Evolutionary conservation across 2,329 filamentous ascomycete genomes (phyloP).

Genomic region (Hypoxylon sp.): DNA sequence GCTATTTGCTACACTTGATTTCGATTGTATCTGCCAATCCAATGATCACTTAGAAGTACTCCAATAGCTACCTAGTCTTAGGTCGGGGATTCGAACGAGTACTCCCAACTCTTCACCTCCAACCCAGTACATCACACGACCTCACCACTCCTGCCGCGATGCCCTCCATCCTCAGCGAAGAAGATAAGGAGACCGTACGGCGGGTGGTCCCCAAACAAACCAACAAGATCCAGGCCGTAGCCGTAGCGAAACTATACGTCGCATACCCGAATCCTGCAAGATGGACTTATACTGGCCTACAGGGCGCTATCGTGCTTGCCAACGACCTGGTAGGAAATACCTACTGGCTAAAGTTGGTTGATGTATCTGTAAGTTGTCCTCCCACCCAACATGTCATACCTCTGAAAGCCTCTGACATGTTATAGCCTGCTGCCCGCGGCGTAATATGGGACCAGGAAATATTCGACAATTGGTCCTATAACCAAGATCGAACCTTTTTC

Average conservation of each 20-base stretch:
- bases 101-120: slow-evolving; percentile 21
- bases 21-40: slow-evolving; percentile 27
- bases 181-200: slow-evolving; percentile 97
- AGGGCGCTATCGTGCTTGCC: slow-evolving; percentile 89
- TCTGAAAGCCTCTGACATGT: slow-evolving; percentile 28
- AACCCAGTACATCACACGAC: slow-evolving; percentile 37
- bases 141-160: slow-evolving; percentile 54
- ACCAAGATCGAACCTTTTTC: slow-evolving; percentile 97
- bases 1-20: slow-evolving; percentile 3
- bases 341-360: slow-evolving; percentile 97
- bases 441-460: slow-evolving; percentile 99
- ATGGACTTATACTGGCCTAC: slow-evolving; percentile 96
- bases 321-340: slow-evolving; percentile 96
- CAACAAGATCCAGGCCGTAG: slow-evolving; percentile 98
- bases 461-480: slow-evolving; percentile 94
- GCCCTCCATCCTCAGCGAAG: slow-evolving; percentile 82
- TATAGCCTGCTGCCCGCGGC: slow-evolving; percentile 78
- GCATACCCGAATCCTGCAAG: slow-evolving; percentile 84
- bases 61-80: slow-evolving; percentile 24
- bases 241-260: slow-evolving; percentile 92
- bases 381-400: slow-evolving; percentile 16
- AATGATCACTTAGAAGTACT: slow-evolving; percentile 32
- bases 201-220: slow-evolving; percentile 90
- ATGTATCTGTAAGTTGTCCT: slow-evolving; percentile 80
- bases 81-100: slow-evolving; percentile 35